phyloP scores from a whole-genome alignment of 2,329 filamentous ascomycete genomes.

The Microthyrium microscopicum region DNA sequence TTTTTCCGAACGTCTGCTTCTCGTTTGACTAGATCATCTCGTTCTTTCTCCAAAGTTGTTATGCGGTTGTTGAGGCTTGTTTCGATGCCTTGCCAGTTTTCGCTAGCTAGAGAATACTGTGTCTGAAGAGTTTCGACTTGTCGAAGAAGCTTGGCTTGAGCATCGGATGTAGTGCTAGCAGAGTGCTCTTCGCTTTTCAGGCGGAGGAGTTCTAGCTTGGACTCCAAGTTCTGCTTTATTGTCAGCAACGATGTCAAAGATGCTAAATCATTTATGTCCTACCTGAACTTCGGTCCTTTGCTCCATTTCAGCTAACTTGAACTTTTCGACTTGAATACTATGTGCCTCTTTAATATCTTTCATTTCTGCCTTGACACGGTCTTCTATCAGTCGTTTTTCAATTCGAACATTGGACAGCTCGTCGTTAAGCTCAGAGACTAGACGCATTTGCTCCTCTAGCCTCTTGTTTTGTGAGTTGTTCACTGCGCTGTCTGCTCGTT shows the following conservation, averaged over 20 bases:
- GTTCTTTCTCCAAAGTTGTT: conserved; percentile 68
- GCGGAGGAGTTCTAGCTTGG: conserved; percentile 77
- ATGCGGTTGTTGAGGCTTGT: conserved; percentile 65
- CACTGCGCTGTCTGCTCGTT: conserved; percentile 50
- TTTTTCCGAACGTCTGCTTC: conserved; percentile 83
- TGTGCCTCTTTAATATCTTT: conserved; percentile 57
- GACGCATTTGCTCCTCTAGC: conserved; percentile 46
- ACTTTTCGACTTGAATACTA: conserved; percentile 54
- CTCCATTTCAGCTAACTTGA: conserved; percentile 54
- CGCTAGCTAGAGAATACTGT: conserved; percentile 83
- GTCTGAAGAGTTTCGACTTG: conserved; percentile 93
- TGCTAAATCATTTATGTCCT: conserved; percentile 9
- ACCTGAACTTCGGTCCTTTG: conserved; percentile 58
- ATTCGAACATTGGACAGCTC: conserved; percentile 49
- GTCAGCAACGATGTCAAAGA: conserved; percentile 12
- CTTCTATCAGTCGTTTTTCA: conserved; percentile 59
- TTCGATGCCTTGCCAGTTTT: conserved; percentile 97
- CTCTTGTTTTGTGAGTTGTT: conserved; percentile 50
- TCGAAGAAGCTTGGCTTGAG: conserved; percentile 74
- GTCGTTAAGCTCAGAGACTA: conserved; percentile 38
- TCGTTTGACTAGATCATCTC: conserved; percentile 66
- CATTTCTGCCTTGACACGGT: conserved; percentile 54
- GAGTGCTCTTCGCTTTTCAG: conserved; percentile 77
- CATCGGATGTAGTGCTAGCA: conserved; percentile 63
- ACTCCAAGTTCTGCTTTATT: conserved; percentile 54